phyloP scores from a whole-genome alignment of 139 green algal species.

The Chlamydomonas schloesseri region DNA sequence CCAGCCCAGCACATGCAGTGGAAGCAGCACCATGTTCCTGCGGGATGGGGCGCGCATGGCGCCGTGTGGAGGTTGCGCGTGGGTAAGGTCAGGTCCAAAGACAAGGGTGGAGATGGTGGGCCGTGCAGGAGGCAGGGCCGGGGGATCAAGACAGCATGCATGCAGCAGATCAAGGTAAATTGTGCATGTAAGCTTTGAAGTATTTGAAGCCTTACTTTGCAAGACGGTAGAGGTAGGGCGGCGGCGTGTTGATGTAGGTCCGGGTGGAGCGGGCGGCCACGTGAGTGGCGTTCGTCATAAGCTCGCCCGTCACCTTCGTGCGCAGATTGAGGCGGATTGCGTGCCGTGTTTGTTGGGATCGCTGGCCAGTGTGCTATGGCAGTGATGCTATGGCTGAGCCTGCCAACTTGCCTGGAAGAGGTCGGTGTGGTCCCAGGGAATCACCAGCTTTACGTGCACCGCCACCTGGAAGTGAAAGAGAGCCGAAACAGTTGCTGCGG shows the following conservation, averaged over 20 bases:
- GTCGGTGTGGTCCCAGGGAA: slow-evolving; percentile 25
- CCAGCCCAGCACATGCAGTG: slow-evolving; percentile 24
- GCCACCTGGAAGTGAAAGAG: slow-evolving; percentile 5
- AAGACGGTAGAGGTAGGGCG: neutral
- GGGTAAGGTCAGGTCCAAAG: too few species aligned
- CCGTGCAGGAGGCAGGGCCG: too few species aligned
- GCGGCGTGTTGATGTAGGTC: slow-evolving; percentile 21
- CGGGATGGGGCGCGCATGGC: neutral
- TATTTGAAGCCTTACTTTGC: slow-evolving; percentile 34
- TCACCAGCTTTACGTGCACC: neutral
- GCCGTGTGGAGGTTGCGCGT: too few species aligned
- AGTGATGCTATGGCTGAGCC: too few species aligned
- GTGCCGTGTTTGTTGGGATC: too few species aligned
- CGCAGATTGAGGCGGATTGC: too few species aligned
- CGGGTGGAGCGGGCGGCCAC: slow-evolving; percentile 2
- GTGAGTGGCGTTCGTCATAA: slow-evolving; percentile 10
- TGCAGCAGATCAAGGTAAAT: too few species aligned
- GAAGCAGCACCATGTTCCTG: neutral
- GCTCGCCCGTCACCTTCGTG: slow-evolving; percentile 29
- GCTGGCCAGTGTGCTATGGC: too few species aligned
- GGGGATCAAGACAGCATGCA: too few species aligned
- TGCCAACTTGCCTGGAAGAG: slow-evolving; percentile 35
- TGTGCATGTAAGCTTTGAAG: too few species aligned
- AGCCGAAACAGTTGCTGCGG: too few species aligned
- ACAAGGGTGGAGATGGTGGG: too few species aligned